A percentile compares a stretch with the other conserved stretches of the same genome.
Evolutionary conservation across 768 basidiomycete species (phyloP).

Genomic region (Suillus subluteus): DNA sequence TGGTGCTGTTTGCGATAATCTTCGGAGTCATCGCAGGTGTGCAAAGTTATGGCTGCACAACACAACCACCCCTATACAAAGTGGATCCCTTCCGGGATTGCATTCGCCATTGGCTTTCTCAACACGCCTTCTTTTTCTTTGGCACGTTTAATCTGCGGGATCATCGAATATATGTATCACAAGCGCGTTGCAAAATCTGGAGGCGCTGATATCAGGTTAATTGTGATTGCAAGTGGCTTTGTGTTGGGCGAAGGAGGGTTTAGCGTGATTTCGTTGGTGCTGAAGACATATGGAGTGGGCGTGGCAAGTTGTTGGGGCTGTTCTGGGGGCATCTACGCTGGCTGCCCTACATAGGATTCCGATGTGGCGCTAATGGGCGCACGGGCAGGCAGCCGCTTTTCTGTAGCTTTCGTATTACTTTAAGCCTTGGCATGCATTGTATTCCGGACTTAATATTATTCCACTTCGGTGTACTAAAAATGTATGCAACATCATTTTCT

Average conservation of each 20-base stretch:
- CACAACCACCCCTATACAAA: conserved; percentile 58
- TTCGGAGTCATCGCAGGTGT: conserved; percentile 70
- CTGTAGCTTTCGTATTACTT: conserved; percentile 7
- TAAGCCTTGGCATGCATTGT: background rate
- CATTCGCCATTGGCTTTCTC: conserved; percentile 94
- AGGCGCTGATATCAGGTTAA: conserved; percentile 67
- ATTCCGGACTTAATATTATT: background rate
- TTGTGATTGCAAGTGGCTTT: conserved; percentile 93
- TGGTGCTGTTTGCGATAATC: conserved; percentile 73
- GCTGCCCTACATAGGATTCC: conserved; percentile 51
- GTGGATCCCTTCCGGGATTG: conserved; percentile 91
- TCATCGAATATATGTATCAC: conserved; percentile 75
- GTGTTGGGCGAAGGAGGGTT: conserved; percentile 94
- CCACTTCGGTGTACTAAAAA: background rate
- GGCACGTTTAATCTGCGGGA: conserved; percentile 86
- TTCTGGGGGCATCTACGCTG: conserved; percentile 70
- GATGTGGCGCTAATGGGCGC: background rate
- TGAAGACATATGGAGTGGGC: conserved; percentile 76
- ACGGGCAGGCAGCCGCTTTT: background rate
- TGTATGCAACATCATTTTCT: background rate
- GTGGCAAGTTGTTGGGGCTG: conserved; percentile 89
- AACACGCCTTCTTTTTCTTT: conserved; percentile 96
- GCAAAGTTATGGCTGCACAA: conserved; percentile 61
- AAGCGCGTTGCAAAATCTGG: conserved; percentile 50
- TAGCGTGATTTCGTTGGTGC: conserved; percentile 75